Conservation (phyloP, 495 filamentous ascomycete species). For the Aspergillus incahuasiensis region DNA sequence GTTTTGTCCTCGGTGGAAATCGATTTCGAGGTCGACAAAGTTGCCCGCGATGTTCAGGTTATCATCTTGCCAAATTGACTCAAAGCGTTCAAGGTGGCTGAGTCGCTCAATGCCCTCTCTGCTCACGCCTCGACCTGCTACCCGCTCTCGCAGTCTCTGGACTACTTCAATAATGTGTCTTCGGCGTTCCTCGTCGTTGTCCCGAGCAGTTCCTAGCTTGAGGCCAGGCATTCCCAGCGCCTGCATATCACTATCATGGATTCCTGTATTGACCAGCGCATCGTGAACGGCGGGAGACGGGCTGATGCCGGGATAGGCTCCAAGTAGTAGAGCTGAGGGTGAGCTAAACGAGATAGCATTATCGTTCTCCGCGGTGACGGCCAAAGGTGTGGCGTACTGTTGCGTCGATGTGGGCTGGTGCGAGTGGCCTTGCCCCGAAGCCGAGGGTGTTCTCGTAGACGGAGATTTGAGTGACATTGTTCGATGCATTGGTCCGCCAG, state of each 20-base stretch:
- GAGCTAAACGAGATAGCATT: conserved; percentile 44
- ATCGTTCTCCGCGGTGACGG: conserved; percentile 29
- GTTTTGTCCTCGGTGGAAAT: conserved; percentile 41
- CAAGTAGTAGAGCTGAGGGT: conserved; percentile 41
- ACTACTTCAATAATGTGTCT: conserved; percentile 48
- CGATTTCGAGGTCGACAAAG: conserved; percentile 49
- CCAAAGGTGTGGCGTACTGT: conserved; percentile 42
- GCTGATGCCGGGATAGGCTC: conserved; percentile 40
- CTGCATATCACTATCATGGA: conserved; percentile 44
- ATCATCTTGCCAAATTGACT: conserved; percentile 65
- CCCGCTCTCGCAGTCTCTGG: conserved; percentile 36
- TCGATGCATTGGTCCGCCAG: conserved; percentile 35
- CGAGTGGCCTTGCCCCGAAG: conserved; percentile 28
- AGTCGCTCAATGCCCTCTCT: conserved; percentile 77
- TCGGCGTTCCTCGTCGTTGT: conserved; percentile 50
- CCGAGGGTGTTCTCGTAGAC: conserved; percentile 40
- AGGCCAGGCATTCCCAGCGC: conserved; percentile 39
- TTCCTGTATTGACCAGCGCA: conserved; percentile 32
- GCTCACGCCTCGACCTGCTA: conserved; percentile 56
- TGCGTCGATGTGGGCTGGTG: conserved; percentile 31
- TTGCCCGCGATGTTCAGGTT: conserved; percentile 69
- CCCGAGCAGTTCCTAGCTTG: conserved; percentile 39
- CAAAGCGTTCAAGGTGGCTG: conserved; percentile 66
- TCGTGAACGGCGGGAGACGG: conserved; percentile 41
- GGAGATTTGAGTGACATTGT: conserved; percentile 43